phyloP scores from a whole-genome alignment of 1,284 basidiomycete species.

The Puccinia hordei region DNA sequence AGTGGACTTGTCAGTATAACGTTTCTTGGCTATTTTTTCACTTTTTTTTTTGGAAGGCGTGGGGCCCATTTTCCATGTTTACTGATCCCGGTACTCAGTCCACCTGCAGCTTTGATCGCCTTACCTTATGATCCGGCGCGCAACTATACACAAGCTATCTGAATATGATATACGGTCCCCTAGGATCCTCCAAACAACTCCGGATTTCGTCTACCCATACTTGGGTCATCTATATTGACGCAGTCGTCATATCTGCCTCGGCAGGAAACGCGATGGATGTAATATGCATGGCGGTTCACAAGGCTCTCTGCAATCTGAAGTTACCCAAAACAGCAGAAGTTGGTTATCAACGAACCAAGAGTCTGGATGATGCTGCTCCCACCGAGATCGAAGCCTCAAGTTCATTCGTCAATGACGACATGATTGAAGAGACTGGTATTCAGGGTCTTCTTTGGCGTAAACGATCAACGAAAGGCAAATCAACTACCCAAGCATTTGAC shows the following conservation, averaged over 20 bases:
- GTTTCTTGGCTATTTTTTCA: too few species aligned
- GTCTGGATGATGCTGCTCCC: neutral
- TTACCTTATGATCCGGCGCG: constrained; percentile 28
- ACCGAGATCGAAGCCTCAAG: constrained; percentile 23
- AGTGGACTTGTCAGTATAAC: constrained; percentile 48
- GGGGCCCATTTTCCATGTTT: neutral
- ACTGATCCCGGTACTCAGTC: constrained; percentile 38
- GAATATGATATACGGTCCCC: constrained; percentile 42
- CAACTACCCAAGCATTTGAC: constrained; percentile 17
- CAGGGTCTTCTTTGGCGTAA: constrained; percentile 26
- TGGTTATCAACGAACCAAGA: constrained; percentile 36
- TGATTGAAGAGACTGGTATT: constrained; percentile 20
- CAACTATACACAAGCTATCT: constrained; percentile 44
- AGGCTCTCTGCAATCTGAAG: constrained; percentile 39
- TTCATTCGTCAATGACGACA: neutral
- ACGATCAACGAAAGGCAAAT: constrained; percentile 18
- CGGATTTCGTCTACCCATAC: constrained; percentile 38
- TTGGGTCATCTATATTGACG: constrained; percentile 48
- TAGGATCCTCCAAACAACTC: constrained; percentile 44
- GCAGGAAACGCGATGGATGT: constrained; percentile 49
- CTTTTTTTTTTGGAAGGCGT: neutral
- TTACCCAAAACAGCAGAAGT: constrained; percentile 48
- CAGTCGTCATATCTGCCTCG: constrained; percentile 38
- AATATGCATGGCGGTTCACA: constrained; percentile 44
- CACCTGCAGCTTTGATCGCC: constrained; percentile 40